Percentiles rank a stretch among this genome's conserved stretches.
Conservation (phyloP, 495 filamentous ascomycete genomes). For the Trichoderma reesei region DNA sequence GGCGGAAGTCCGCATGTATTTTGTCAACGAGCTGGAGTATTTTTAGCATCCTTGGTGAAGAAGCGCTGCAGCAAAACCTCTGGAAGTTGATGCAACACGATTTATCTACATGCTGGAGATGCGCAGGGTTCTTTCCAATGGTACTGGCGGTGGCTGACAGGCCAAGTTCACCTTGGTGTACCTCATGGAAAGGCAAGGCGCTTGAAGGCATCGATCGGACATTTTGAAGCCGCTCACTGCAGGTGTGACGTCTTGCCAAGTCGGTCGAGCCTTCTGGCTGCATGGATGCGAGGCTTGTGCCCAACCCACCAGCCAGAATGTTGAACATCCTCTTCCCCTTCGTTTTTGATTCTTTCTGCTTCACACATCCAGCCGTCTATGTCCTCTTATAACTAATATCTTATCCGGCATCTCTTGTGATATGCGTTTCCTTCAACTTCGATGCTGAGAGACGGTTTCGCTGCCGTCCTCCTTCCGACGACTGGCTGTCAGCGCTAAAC, state of each 20-base stretch:
- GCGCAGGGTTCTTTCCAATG: no score
- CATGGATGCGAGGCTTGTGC: not conserved
- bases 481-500: not conserved
- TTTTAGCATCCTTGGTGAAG: no score
- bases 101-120: no score
- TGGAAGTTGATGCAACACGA: no score
- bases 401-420: not conserved
- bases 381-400: not conserved
- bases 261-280: not conserved
- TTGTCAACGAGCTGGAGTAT: no score
- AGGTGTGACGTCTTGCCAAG: not conserved
- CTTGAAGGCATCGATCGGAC: not conserved
- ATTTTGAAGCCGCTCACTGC: no score
- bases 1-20: no score
- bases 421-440: not conserved
- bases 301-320: not conserved
- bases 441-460: not conserved
- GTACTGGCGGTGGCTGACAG: no score
- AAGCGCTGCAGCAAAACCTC: no score
- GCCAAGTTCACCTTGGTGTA: no score
- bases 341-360: not conserved
- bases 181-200: not conserved
- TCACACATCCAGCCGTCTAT: no score
- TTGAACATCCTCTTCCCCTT: not conserved
- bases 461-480: not conserved